Base-by-base conservation (phyloP, 2,329 filamentous ascomycete genomes). In the Hymenoscyphus occultus region DNA sequence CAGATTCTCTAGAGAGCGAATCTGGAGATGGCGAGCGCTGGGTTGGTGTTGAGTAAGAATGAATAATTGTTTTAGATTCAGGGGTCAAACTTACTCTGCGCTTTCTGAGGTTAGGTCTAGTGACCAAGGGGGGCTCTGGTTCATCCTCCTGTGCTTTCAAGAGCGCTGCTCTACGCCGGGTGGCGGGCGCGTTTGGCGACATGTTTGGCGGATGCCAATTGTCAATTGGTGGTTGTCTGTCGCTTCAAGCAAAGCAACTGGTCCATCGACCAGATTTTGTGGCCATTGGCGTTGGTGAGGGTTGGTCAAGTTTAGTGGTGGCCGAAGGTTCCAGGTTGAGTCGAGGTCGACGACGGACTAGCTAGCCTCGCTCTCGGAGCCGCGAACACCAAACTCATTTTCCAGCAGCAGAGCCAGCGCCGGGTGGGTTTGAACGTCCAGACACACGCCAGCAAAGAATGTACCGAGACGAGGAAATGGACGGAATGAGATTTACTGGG, bases 401-500 rank as follows among this genome's bases (percentile, higher is more conserved):
- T 39, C 6, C 35, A 59, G 28, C 56, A 39, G 28, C 56, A 32
- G 13, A n/a, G 56, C 14, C 28, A 39, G 6, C n/a, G 13, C 13
- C 10, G 13, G 56, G 35, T 13, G 2, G 12, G n/a, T 5, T 35
- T 13, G 28, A 35, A 56, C n/a, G 9, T 19, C n/a, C n/a, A 19
- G n/a, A 54, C 48, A 28, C 48, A 28, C 48, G 9, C 22, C 48
- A 28, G 19, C 5, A 28, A 9, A 6, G 32, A 60, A 58, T 22
- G 31, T 40, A 40, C 31, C 19, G 62, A 65, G 64, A 48, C 58
- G 2, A 22, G 35, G 9, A 35, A 22, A 51, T 40, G 64, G 65
- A 48, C 58, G 39, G 16, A 22, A 31, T 13, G 35, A 67, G 56
- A 74, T 57, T 28, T 51, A 62, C 59, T 40, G 56, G 22, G n/a